phyloP scores from a whole-genome alignment of 805 yeast genomes.

The Myxozyma mucilagina region DNA sequence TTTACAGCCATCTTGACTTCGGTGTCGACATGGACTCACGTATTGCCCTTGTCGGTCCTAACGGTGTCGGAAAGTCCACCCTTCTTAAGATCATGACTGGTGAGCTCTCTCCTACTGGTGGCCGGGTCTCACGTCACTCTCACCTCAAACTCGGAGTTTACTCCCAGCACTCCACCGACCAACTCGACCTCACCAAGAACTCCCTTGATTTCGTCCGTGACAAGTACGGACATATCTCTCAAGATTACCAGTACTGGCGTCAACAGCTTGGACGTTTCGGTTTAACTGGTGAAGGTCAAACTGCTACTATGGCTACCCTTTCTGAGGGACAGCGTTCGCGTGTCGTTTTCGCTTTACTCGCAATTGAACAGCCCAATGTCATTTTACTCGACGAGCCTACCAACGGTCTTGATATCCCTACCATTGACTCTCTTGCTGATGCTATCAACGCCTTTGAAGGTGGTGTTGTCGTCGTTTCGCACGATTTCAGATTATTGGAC shows the following conservation, averaged over 20 bases:
- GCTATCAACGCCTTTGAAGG: conserved; percentile 94
- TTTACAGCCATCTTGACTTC: conserved; percentile 87
- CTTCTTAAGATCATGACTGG: conserved; percentile 96
- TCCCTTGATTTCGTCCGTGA: conserved; percentile 97
- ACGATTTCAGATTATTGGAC: conserved; percentile 96
- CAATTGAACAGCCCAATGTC: conserved; percentile 93
- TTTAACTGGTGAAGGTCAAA: conserved; percentile 98
- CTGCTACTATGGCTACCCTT: conserved; percentile 96
- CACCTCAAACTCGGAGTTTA: conserved; percentile 98
- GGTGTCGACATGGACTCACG: conserved; percentile 99
- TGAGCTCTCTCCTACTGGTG: conserved; percentile 80
- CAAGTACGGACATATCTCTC: conserved; percentile 83
- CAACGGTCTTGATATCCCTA: conserved; percentile 97
- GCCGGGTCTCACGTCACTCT: conserved; percentile 95
- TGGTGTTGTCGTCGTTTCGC: conserved; percentile 98
- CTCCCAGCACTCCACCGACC: conserved; percentile 98
- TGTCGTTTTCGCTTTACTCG: conserved; percentile 95
- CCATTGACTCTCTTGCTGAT: conserved; percentile 95
- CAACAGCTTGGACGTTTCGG: conserved; percentile 97
- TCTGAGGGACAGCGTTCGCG: conserved; percentile 99
- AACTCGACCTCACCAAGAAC: conserved; percentile 90
- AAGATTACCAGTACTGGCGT: conserved; percentile 96
- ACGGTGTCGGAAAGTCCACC: conserved; percentile 98
- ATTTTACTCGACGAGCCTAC: conserved; percentile 98
- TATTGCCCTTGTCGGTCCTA: conserved; percentile 96